These are phyloP conservation scores for Saussurea involucrata DNA, from an alignment of 129 eudicot species.

Conservation along the genomic window DNA sequence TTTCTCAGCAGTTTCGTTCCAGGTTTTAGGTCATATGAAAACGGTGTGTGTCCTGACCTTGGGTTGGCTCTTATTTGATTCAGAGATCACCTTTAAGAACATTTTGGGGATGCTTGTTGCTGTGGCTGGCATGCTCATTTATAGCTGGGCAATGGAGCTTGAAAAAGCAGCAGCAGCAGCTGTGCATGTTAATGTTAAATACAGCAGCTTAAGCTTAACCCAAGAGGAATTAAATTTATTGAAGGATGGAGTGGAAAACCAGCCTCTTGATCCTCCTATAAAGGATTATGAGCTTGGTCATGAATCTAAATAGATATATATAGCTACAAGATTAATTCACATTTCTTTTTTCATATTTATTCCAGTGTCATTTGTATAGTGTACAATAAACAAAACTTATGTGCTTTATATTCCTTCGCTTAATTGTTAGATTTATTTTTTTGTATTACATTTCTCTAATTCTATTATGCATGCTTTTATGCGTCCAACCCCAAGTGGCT, in stretches of 20 bases:
- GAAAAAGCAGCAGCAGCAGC: constrained; percentile 47
- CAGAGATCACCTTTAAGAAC: constrained; percentile 68
- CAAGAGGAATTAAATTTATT: constrained; percentile 71
- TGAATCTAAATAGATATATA: constrained; percentile 33
- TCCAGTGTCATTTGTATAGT: too few species aligned
- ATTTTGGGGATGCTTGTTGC: constrained; percentile 75
- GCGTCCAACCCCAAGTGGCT: too few species aligned
- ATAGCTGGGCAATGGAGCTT: constrained; percentile 80
- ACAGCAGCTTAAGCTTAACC: constrained; percentile 51
- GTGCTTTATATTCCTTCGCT: too few species aligned
- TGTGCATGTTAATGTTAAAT: too few species aligned
- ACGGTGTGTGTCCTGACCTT: constrained; percentile 68
- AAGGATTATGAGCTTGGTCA: constrained; percentile 48
- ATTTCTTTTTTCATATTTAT: not conserved
- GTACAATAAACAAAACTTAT: too few species aligned
- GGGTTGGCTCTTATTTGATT: constrained; percentile 82
- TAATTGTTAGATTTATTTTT: too few species aligned
- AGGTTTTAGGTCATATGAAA: constrained; percentile 88
- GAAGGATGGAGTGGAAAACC: too few species aligned
- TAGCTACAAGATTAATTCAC: too few species aligned
- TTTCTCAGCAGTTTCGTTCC: constrained; percentile 79
- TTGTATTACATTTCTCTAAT: too few species aligned
- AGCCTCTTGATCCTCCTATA: constrained; percentile 1
- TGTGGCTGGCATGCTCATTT: constrained; percentile 70
- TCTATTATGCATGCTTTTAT: too few species aligned